Conservation (phyloP, 306 rosid species). For the Acmispon strigosus region DNA sequence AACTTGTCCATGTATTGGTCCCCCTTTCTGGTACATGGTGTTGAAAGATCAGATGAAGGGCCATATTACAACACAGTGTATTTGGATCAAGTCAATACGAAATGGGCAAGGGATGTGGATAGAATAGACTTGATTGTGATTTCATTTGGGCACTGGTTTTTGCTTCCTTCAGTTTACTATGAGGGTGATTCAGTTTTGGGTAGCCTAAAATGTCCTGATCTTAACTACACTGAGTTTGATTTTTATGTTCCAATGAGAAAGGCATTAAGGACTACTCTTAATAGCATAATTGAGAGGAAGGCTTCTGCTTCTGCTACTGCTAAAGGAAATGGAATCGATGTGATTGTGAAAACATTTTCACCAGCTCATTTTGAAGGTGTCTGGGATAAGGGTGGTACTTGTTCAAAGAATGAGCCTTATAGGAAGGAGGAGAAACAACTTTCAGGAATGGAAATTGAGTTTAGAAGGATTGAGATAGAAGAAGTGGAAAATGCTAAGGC, state of each 20-base stretch:
- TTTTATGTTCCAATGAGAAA: constrained; percentile 60
- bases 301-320: not conserved
- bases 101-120: constrained; percentile 53
- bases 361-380: constrained; percentile 83
- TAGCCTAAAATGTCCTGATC: constrained; percentile 49
- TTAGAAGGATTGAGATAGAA: constrained; percentile 51
- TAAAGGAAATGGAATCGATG: constrained; percentile 28
- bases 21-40: constrained; percentile 58
- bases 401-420: constrained; percentile 56
- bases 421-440: constrained; percentile 40
- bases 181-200: constrained; percentile 56
- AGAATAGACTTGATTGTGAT: constrained; percentile 41
- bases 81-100: constrained; percentile 54
- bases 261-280: constrained; percentile 44
- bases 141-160: constrained; percentile 74
- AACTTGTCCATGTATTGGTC: constrained; percentile 60
- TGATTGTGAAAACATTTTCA: constrained; percentile 59
- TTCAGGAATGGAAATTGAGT: constrained; percentile 65
- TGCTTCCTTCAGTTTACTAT: constrained; percentile 58
- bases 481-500: constrained; percentile 53
- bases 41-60: constrained; percentile 44
- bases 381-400: constrained; percentile 76
- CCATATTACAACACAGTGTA: constrained; percentile 42
- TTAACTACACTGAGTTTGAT: constrained; percentile 54
- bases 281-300: constrained; percentile 41